phyloP scores from a whole-genome alignment of 371 early-diverging fungal species.

The Actinomortierella wolfii region DNA sequence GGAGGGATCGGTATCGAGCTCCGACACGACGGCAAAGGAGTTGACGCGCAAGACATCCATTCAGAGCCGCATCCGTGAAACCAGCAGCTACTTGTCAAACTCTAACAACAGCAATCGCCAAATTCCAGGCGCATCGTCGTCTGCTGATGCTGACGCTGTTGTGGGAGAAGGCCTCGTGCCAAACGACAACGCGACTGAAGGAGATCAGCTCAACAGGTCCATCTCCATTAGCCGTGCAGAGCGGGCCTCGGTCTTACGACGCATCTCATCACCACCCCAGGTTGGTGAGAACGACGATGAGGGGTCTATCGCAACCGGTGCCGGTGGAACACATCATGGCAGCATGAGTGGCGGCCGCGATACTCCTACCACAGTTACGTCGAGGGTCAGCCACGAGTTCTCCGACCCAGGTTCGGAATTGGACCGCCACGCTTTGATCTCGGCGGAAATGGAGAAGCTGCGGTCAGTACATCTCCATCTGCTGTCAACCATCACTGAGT shows the following conservation, averaged over 20 bases:
- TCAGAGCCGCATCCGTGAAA: conserved; percentile 12
- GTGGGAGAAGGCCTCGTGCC: neutral
- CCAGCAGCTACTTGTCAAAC: too few species aligned
- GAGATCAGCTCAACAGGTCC: conserved; percentile 7
- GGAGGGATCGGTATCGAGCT: conserved; percentile 27
- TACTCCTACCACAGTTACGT: conserved; percentile 4
- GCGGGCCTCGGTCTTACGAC: conserved; percentile 36
- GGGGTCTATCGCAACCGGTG: conserved; percentile 6
- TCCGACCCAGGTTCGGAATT: conserved; percentile 36
- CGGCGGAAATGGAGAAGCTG: conserved; percentile 61
- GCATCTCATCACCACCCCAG: conserved; percentile 15
- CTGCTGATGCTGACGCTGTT: conserved; percentile 20
- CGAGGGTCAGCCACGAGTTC: conserved; percentile 25
- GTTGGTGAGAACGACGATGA: conserved; percentile 33
- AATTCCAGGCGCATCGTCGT: conserved; percentile 45
- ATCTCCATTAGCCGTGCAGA: conserved; percentile 34
- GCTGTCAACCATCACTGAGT: conserved; percentile 39
- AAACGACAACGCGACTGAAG: too few species aligned
- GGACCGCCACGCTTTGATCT: conserved; percentile 61
- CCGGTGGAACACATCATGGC: too few species aligned
- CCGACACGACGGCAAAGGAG: conserved; percentile 6
- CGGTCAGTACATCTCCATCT: conserved; percentile 52
- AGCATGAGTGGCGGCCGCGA: neutral
- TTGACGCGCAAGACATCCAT: conserved; percentile 26
- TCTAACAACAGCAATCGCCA: too few species aligned